Percentiles rank a stretch among this genome's conserved stretches.
Conservation (phyloP, 768 basidiomycete species). For the Suillus lakei region DNA sequence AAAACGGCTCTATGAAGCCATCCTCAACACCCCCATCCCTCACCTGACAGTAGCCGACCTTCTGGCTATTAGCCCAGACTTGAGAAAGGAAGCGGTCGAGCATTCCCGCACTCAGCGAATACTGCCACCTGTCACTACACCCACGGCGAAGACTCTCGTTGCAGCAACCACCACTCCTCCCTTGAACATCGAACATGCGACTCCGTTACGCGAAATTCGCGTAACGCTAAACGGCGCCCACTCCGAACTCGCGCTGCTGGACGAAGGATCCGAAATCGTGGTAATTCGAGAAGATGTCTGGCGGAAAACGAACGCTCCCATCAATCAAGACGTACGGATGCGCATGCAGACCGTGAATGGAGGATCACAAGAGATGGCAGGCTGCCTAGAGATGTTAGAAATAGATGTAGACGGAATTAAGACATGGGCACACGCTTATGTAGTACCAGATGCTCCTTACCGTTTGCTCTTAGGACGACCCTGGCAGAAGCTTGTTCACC, state of each 20-base stretch:
- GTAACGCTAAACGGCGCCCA: too few species aligned
- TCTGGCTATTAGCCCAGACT: constrained; percentile 20
- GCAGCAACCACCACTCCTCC: neutral
- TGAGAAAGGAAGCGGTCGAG: constrained; percentile 13
- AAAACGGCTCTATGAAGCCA: neutral
- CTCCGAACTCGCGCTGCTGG: too few species aligned
- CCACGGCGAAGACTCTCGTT: too few species aligned
- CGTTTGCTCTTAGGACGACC: constrained; percentile 21
- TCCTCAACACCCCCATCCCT: neutral
- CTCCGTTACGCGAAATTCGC: neutral
- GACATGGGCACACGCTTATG: constrained; percentile 19
- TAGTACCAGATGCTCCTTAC: constrained; percentile 24
- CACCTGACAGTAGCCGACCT: constrained; percentile 17
- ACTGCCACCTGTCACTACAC: neutral
- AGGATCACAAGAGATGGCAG: too few species aligned
- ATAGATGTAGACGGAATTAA: too few species aligned
- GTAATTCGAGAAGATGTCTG: too few species aligned
- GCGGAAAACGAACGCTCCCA: too few species aligned
- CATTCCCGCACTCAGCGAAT: constrained; percentile 8
- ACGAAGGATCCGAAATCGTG: too few species aligned
- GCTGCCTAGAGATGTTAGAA: too few species aligned
- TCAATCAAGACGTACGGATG: neutral
- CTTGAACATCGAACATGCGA: constrained; percentile 12
- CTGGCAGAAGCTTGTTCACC: constrained; percentile 23
- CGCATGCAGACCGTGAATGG: too few species aligned